Evolutionary conservation across 2,329 filamentous ascomycete genomes (phyloP).

Genomic region (Phialophora macrospora): DNA sequence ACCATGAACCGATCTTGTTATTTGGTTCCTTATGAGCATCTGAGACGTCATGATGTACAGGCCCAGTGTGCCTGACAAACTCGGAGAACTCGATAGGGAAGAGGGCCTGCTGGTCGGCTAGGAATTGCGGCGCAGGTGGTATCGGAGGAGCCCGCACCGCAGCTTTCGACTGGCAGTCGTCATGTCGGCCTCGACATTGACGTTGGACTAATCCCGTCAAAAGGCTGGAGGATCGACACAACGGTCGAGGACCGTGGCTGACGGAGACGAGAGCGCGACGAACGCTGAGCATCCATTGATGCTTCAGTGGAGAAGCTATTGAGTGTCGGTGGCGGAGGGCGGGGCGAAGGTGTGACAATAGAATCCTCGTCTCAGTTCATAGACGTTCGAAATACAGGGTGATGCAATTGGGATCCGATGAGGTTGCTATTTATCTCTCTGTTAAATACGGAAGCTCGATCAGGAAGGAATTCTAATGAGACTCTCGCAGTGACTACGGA

Average conservation of each 20-base stretch:
- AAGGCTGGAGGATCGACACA: not conserved
- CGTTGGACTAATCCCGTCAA: not conserved
- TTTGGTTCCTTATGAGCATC: not conserved
- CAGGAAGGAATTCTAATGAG: not conserved
- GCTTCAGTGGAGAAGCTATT: conserved; percentile 24
- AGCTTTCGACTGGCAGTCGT: not conserved
- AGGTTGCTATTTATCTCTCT: not conserved
- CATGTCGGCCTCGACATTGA: conserved; percentile 1
- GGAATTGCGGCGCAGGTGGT: conserved; percentile 2
- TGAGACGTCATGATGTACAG: not conserved
- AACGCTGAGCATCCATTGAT: conserved; percentile 34
- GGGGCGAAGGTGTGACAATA: not conserved
- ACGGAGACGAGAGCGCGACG: conserved; percentile 13
- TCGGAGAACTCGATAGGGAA: conserved; percentile 19
- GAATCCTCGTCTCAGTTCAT: not conserved
- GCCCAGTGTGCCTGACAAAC: conserved; percentile 9
- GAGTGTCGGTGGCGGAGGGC: not conserved
- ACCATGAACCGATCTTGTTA: not conserved
- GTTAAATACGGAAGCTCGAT: not conserved
- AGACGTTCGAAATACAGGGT: not conserved
- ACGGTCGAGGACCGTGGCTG: not conserved
- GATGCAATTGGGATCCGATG: not conserved
- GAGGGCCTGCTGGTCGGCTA: conserved; percentile 8
- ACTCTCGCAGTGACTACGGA: not conserved
- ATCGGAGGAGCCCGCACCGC: not conserved